phyloP scores from a whole-genome alignment of 1,284 basidiomycete genomes.

The Ceratobasidium papillatum region DNA sequence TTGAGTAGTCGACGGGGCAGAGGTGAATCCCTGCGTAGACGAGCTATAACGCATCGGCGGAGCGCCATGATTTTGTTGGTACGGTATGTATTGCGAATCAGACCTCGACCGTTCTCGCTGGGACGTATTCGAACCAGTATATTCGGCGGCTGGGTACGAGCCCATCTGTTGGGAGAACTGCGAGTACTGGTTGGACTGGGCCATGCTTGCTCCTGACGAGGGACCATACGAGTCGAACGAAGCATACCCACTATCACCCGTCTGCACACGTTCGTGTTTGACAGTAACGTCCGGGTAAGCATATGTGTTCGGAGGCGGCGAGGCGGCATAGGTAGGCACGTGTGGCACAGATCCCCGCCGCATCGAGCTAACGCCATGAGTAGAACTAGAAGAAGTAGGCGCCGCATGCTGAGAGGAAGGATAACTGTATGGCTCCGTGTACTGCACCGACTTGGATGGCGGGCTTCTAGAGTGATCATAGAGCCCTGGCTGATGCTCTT shows the following conservation, averaged over 20 bases:
- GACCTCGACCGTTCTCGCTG: constrained; percentile 10
- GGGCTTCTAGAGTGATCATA: constrained; percentile 13
- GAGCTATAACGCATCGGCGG: not conserved
- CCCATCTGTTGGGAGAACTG: not conserved
- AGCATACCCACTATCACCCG: constrained; percentile 11
- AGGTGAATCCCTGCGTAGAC: not conserved
- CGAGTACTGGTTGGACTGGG: not conserved
- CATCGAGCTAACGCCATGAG: constrained; percentile 1
- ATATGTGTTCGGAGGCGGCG: not conserved
- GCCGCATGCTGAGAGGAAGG: constrained; percentile 11
- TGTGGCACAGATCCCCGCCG: constrained; percentile 14
- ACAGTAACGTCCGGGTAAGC: not conserved
- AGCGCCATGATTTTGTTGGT: not conserved
- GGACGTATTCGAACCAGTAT: not conserved
- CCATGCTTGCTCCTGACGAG: not conserved
- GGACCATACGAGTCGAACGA: constrained; percentile 16
- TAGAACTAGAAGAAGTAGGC: not conserved
- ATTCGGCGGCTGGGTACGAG: not conserved
- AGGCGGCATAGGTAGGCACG: not conserved
- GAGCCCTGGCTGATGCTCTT: not conserved
- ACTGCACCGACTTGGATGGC: not conserved
- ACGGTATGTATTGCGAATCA: not conserved
- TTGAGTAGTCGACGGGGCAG: not conserved
- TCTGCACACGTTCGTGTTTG: constrained; percentile 1
- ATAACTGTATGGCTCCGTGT: not conserved